phyloP scores from a whole-genome alignment of 169 alveolate species.

The Cryptosporidium canis region DNA sequence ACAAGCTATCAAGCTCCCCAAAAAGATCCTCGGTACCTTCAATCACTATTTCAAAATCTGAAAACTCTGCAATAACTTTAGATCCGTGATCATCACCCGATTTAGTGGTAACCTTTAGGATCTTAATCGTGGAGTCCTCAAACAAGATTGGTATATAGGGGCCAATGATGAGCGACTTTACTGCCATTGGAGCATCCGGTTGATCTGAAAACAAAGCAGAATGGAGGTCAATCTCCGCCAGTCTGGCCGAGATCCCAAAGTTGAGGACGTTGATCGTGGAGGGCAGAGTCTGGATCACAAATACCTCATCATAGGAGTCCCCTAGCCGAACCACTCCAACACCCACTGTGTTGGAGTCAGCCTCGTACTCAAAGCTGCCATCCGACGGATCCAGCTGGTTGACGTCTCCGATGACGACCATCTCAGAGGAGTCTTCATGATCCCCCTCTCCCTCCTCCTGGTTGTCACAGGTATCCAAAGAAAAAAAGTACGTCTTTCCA shows the following conservation, averaged over 20 bases:
- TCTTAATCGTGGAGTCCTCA: conserved; percentile 43
- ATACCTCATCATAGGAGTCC: neutral
- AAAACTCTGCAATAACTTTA: neutral
- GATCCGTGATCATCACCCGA: neutral
- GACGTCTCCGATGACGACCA: conserved; percentile 29
- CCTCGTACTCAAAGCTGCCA: conserved; percentile 43
- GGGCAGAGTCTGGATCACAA: conserved; percentile 23
- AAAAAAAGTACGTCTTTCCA: conserved; percentile 56
- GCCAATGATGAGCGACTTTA: conserved; percentile 23
- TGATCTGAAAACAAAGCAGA: neutral
- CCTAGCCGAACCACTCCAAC: conserved; percentile 16
- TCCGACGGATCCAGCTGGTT: conserved; percentile 54
- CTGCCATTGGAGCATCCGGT: conserved; percentile 63
- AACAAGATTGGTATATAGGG: conserved; percentile 11
- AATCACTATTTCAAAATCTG: neutral
- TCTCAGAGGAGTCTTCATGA: neutral
- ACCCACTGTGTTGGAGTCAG: conserved; percentile 58
- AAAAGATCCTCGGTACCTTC: neutral
- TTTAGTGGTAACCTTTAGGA: neutral
- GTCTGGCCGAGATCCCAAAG: conserved; percentile 14
- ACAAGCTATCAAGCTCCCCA: neutral
- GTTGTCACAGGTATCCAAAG: conserved; percentile 12
- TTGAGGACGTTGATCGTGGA: conserved; percentile 16
- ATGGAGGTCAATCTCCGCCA: conserved; percentile 18
- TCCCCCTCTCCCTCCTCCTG: neutral